Percentiles rank a stretch among this genome's conserved stretches.
Conservation (phyloP, 2,329 filamentous ascomycete genomes). For the Neonectria punicea region DNA sequence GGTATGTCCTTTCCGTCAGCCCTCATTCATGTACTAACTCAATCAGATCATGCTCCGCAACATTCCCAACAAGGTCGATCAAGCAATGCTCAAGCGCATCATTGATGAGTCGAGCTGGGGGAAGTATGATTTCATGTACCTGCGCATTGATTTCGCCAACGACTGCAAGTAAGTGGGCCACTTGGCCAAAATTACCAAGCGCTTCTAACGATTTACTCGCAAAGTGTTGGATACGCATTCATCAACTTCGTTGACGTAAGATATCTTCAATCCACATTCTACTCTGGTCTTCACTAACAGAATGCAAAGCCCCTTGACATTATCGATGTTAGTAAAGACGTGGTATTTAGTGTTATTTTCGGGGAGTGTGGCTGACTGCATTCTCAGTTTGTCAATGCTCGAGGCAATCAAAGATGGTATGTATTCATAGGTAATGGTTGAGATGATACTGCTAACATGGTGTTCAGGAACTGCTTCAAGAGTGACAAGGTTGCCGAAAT, state of each 20-base stretch:
- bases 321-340: slow-evolving; percentile 65
- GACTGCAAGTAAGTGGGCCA: slow-evolving; percentile 78
- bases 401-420: slow-evolving; percentile 77
- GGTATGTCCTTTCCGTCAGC: slow-evolving; percentile 56
- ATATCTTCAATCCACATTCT: not conserved
- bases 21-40: slow-evolving; percentile 22
- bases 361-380: slow-evolving; percentile 29
- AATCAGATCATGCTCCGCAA: slow-evolving; percentile 90
- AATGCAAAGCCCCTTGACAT: slow-evolving; percentile 73
- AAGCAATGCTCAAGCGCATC: slow-evolving; percentile 79
- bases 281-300: slow-evolving; percentile 49
- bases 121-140: slow-evolving; percentile 93
- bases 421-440: slow-evolving; percentile 18
- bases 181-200: no score
- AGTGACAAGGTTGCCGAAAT: slow-evolving; percentile 89
- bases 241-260: slow-evolving; percentile 90
- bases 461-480: slow-evolving; percentile 78
- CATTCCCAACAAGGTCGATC: slow-evolving; percentile 89
- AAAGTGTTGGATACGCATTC: slow-evolving; percentile 94
- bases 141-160: slow-evolving; percentile 88
- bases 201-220: slow-evolving; percentile 39
- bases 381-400: slow-evolving; percentile 75
- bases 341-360: not conserved
- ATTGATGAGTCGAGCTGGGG: slow-evolving; percentile 83
- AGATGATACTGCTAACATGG: slow-evolving; percentile 14